These are phyloP conservation scores for Setaria viridis DNA, from an alignment of 202 grass and related monocot genomes.

Conservation along the genomic window DNA sequence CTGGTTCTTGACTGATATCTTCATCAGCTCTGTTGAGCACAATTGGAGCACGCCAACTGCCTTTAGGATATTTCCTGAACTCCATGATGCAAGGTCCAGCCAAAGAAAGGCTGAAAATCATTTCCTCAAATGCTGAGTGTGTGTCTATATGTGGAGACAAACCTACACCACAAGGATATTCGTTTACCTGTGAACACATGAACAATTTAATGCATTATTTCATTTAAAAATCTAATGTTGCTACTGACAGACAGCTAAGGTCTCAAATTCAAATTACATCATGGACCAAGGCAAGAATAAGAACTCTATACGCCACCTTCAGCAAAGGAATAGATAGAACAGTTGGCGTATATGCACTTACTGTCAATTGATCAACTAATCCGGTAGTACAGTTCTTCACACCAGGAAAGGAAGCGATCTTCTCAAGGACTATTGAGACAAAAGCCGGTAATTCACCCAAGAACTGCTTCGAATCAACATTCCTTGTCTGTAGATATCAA, in stretches of 20 bases:
- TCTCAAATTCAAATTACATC: neutral
- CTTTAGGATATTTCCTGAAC: constrained; percentile 84
- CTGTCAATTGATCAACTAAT: constrained; percentile 85
- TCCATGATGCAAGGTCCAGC: constrained; percentile 95
- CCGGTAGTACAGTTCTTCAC: constrained; percentile 47
- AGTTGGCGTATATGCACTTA: constrained; percentile 50
- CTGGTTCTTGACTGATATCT: constrained; percentile 45
- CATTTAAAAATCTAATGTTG: constrained; percentile 20
- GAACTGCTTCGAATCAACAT: constrained; percentile 91
- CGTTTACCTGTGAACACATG: constrained; percentile 71
- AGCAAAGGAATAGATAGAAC: constrained; percentile 16
- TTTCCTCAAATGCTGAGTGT: constrained; percentile 92
- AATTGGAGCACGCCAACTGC: constrained; percentile 62
- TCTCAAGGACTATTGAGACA: constrained; percentile 68
- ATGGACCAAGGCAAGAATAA: constrained; percentile 1
- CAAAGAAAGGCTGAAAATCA: constrained; percentile 96
- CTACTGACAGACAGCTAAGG: neutral
- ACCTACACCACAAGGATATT: constrained; percentile 93
- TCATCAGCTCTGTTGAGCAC: constrained; percentile 50
- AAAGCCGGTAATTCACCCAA: constrained; percentile 83
- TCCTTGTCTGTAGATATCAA: constrained; percentile 61
- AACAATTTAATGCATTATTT: constrained; percentile 46
- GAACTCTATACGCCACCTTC: neutral
- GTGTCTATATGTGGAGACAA: constrained; percentile 97
- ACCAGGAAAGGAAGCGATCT: constrained; percentile 67